Percentiles rank a stretch among this genome's conserved stretches.
Conservation (phyloP, 2,329 filamentous ascomycete genomes). For the Aspergillus bombycis region DNA sequence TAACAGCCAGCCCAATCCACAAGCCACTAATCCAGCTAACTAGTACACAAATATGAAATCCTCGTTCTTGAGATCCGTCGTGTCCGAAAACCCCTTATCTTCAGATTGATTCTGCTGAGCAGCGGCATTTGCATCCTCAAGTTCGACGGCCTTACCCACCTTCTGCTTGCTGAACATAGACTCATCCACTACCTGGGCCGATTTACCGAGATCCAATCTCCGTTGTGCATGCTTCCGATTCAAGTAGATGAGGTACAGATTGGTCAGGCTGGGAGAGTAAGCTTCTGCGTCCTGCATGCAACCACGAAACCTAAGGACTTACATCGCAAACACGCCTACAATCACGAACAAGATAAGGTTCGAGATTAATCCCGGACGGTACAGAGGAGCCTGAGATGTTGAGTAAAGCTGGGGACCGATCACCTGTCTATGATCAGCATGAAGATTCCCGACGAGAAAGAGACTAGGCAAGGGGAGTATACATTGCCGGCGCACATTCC, state of each 20-base stretch:
- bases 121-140: conserved; percentile 11
- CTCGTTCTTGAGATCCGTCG: conserved; percentile 23
- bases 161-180: conserved; percentile 36
- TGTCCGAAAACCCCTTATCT: conserved; percentile 21
- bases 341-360: conserved; percentile 39
- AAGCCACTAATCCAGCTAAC: no score
- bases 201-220: conserved; percentile 36
- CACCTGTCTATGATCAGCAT: conserved; percentile 4
- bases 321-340: conserved; percentile 31
- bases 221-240: conserved; percentile 35
- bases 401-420: conserved; percentile 42
- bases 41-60: conserved; percentile 25
- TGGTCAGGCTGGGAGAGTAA: conserved; percentile 24
- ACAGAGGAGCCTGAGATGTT: conserved; percentile 36
- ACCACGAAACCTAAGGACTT: conserved; percentile 1
- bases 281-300: not conserved
- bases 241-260: conserved; percentile 35
- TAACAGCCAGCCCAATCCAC: not conserved
- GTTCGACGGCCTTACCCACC: conserved; percentile 11
- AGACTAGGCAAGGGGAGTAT: not conserved
- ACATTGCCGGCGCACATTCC: conserved; percentile 44
- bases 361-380: conserved; percentile 37
- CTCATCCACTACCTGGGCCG: conserved; percentile 32
- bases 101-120: not conserved
- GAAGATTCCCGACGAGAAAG: accelerated